A percentile compares a stretch with the other conserved stretches of the same genome.
Evolutionary conservation across 2,329 filamentous ascomycete genomes (phyloP).

Genomic region (Ophiocordyceps sinensis): DNA sequence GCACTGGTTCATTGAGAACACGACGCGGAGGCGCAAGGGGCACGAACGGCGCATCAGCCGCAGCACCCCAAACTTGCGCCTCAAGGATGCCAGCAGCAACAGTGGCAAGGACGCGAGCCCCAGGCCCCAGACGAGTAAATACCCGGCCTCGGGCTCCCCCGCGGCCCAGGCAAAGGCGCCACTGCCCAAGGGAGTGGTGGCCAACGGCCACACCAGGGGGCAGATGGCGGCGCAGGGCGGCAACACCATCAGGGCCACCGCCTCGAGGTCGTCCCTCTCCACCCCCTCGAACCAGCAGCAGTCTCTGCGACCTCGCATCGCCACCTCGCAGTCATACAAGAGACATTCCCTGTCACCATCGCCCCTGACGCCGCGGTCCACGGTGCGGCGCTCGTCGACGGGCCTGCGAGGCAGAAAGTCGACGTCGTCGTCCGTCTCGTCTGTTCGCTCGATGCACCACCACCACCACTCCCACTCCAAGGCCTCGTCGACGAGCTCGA

Average conservation of each 20-base stretch:
- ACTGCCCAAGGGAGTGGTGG: slow-evolving; percentile 34
- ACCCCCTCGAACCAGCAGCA: slow-evolving; percentile 12
- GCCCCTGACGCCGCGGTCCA: slow-evolving; percentile 76
- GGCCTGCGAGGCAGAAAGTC: slow-evolving; percentile 87
- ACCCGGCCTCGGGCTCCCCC: slow-evolving; percentile 25
- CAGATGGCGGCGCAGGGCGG: slow-evolving; percentile 6
- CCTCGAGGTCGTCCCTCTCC: slow-evolving; percentile 9
- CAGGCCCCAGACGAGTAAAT: slow-evolving; percentile 45
- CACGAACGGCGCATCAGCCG: slow-evolving; percentile 36
- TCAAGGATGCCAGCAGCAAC: slow-evolving; percentile 31
- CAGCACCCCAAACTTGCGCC: slow-evolving; percentile 44
- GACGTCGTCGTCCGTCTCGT: slow-evolving; percentile 88
- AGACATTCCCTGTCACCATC: slow-evolving; percentile 75
- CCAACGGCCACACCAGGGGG: slow-evolving; percentile 32
- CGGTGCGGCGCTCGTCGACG: slow-evolving; percentile 66
- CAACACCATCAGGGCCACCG: slow-evolving; percentile 7
- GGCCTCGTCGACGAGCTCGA: slow-evolving; percentile 82
- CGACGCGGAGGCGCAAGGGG: slow-evolving; percentile 35
- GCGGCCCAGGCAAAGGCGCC: slow-evolving; percentile 24
- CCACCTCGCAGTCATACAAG: slow-evolving; percentile 35
- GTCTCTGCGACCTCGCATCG: slow-evolving; percentile 13
- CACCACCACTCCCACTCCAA: slow-evolving; percentile 83
- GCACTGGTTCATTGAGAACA: slow-evolving; percentile 47
- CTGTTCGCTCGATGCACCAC: slow-evolving; percentile 80
- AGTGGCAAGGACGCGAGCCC: slow-evolving; percentile 38